Percentiles rank a stretch among this genome's conserved stretches.
Conservation (phyloP, 768 basidiomycete genomes). For the Agrocybe pediades region DNA sequence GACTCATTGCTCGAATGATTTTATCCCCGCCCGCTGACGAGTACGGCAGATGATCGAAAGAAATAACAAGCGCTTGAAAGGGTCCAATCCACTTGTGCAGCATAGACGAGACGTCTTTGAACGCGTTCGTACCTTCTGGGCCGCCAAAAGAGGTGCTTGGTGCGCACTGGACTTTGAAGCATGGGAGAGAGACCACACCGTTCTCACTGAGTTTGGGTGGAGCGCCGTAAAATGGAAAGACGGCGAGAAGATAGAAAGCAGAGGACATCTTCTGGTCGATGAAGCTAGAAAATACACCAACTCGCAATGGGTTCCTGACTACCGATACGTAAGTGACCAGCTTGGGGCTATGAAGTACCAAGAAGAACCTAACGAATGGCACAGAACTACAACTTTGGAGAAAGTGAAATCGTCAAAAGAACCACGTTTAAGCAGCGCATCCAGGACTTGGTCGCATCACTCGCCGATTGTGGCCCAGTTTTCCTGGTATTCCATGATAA, state of each 20-base stretch:
- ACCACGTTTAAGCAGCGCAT: constrained; percentile 54
- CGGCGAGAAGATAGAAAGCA: constrained; percentile 46
- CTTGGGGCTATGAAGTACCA: background rate
- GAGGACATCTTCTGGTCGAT: constrained; percentile 64
- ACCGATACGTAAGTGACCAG: constrained; percentile 54
- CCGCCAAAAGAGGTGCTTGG: constrained; percentile 68
- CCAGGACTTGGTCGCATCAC: constrained; percentile 40
- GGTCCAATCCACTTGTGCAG: constrained; percentile 54
- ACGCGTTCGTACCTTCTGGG: constrained; percentile 64
- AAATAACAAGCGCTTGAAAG: constrained; percentile 77
- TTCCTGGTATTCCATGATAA: constrained; percentile 84
- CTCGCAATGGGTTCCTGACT: constrained; percentile 60
- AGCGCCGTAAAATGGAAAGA: constrained; percentile 58
- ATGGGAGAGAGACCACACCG: constrained; percentile 75
- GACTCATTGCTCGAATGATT: constrained; percentile 1
- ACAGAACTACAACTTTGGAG: constrained; percentile 70
- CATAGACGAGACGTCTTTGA: constrained; percentile 69
- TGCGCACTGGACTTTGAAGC: constrained; percentile 81
- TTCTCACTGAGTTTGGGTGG: constrained; percentile 87
- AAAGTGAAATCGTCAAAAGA: constrained; percentile 55
- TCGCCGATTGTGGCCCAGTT: constrained; percentile 54
- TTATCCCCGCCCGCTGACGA: background rate
- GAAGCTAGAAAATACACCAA: constrained; percentile 63
- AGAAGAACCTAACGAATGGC: background rate
- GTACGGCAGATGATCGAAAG: constrained; percentile 70